phyloP scores from a whole-genome alignment of 495 filamentous ascomycete genomes.

The Sordaria brevicollis region DNA sequence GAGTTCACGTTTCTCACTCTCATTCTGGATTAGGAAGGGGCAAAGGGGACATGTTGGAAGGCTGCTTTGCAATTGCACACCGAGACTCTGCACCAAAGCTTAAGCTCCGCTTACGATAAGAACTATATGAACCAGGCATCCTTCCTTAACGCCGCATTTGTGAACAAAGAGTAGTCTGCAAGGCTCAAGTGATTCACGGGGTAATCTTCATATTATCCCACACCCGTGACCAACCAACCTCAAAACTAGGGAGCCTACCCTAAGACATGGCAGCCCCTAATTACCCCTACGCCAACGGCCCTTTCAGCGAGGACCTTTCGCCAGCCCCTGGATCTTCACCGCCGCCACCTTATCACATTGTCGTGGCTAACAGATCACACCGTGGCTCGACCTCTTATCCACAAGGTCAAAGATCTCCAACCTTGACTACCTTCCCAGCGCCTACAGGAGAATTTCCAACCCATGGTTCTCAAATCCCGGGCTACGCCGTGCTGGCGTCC shows the following conservation, averaged over 20 bases:
- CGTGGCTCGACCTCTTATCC: not conserved
- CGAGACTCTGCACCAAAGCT: too few species aligned
- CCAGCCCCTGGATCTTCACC: not conserved
- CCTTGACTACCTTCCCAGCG: not conserved
- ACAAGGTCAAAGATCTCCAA: not conserved
- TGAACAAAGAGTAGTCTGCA: too few species aligned
- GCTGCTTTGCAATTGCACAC: too few species aligned
- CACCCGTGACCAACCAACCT: too few species aligned
- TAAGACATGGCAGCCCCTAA: too few species aligned
- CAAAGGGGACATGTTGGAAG: too few species aligned
- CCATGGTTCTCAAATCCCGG: not conserved
- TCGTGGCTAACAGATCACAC: not conserved
- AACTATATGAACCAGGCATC: too few species aligned
- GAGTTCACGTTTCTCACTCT: not conserved
- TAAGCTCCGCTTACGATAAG: too few species aligned
- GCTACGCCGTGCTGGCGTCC: not conserved
- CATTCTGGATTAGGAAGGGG: not conserved
- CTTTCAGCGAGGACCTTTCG: not conserved
- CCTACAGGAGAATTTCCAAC: not conserved
- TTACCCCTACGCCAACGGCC: not conserved
- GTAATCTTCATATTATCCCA: too few species aligned
- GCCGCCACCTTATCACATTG: not conserved
- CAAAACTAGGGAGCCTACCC: too few species aligned
- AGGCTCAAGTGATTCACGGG: too few species aligned
- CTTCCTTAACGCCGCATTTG: too few species aligned